These are phyloP conservation scores for Candida awuae DNA, from an alignment of 805 yeast genomes.

Conservation along the genomic window DNA sequence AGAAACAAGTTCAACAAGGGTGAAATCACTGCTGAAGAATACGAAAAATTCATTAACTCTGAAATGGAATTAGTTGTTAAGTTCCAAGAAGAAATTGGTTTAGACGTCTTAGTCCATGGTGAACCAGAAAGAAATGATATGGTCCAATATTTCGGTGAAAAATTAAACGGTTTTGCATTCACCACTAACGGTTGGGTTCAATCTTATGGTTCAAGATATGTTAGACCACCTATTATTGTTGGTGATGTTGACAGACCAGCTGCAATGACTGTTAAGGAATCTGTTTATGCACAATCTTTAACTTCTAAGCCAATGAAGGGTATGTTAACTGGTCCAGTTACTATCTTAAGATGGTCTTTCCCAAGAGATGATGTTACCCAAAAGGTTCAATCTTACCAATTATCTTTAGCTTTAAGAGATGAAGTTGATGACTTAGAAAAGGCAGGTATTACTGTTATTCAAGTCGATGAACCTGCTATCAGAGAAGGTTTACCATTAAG, in stretches of 20 bases:
- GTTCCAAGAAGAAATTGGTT: slow-evolving; percentile 99
- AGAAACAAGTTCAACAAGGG: slow-evolving; percentile 99
- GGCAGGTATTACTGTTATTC: slow-evolving; percentile 96
- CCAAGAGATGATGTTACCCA: slow-evolving; percentile 97
- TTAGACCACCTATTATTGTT: slow-evolving; percentile 98
- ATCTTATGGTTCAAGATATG: slow-evolving; percentile 99
- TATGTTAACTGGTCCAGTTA: slow-evolving; percentile 99
- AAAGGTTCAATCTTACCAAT: slow-evolving; percentile 91
- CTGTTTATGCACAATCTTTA: slow-evolving; percentile 96
- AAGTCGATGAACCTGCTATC: slow-evolving; percentile 99
- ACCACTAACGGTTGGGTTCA: slow-evolving; percentile 99
- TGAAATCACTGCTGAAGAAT: slow-evolving; percentile 87
- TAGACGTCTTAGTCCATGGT: slow-evolving; percentile 98
- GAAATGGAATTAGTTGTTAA: slow-evolving; percentile 93
- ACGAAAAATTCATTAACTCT: slow-evolving; percentile 92
- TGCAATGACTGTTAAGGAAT: slow-evolving; percentile 98
- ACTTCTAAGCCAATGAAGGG: slow-evolving; percentile 97
- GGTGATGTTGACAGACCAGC: slow-evolving; percentile 99
- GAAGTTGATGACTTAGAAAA: slow-evolving; percentile 97
- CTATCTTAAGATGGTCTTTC: slow-evolving; percentile 99
- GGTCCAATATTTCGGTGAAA: slow-evolving; percentile 99
- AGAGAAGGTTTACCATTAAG: slow-evolving; percentile 99
- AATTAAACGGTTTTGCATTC: slow-evolving; percentile 96
- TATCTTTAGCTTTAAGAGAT: slow-evolving; percentile 95
- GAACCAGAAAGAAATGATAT: slow-evolving; percentile 99